Evolutionary conservation across 768 basidiomycete genomes (phyloP), one percentile per base, ranked within the genome.

Genomic region (Kwoniella sp.): DNA sequence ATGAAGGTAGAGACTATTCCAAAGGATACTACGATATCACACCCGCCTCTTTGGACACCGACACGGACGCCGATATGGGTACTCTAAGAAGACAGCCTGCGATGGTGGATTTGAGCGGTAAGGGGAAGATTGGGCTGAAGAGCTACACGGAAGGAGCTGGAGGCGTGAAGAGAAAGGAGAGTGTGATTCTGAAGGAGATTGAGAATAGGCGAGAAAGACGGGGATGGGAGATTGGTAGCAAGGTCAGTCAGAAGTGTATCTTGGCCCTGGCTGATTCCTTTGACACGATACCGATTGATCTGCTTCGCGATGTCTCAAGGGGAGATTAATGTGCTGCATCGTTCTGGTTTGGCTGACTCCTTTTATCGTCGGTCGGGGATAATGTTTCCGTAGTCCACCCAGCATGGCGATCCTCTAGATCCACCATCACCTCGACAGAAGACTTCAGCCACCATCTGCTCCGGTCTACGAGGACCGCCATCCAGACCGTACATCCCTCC

Each of bases 111-210:
- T 27, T 65, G 8, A 30, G 29, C 33, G 47, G 48, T 17, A 55
- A 50, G 27, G 9, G n/a, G 5, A 54, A 54, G 37, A 52, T 25
- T 52, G 46, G 19, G 10, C 17, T 44, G 40, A 44, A 19, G 40
- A 44, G 40, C 4, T 17, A 24, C 22, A 24, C 19, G 13, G 59
- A 50, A 12, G 21, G 53, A 13, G 29, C 22, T 50, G 27, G 1
- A 19, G 60, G 37, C 10, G n/a, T 55, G 21, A 48, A 46, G 25
- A 51, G 64, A 30, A 46, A 44, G 36, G 57, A 60, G 52, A 59
- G 57, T 22, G n/a, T 55, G 1, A 55, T 65, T 40, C 30, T 65
- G 27, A 60, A 52, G 27, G 64, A 65, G 48, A 65, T 60, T 46
- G 64, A 56, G 36, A 60, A 56, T 51, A 52, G 64, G 37, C 30